phyloP scores from a whole-genome alignment of 2,329 filamentous ascomycete genomes.

The Sphaerulina vaccinii region DNA sequence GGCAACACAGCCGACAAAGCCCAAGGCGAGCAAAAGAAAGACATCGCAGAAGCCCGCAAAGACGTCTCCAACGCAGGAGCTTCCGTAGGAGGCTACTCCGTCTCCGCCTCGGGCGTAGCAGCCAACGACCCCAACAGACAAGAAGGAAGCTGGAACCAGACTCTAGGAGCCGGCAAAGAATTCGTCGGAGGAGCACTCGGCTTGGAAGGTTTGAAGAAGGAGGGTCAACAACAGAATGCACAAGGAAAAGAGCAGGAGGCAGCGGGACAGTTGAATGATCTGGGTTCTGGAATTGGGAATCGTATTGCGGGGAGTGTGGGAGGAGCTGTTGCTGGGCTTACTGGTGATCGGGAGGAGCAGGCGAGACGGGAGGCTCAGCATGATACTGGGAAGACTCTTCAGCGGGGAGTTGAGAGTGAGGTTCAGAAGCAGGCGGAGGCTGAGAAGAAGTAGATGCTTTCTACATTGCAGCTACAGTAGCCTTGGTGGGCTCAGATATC shows the following conservation, averaged over 20 bases:
- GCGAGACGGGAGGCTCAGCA: slow-evolving; percentile 66
- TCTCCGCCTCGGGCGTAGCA: slow-evolving; percentile 67
- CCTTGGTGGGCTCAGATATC: no score
- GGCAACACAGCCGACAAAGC: slow-evolving; percentile 69
- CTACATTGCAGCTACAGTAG: no score
- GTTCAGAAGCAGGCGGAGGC: slow-evolving; percentile 64
- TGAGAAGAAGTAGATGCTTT: slow-evolving; percentile 11
- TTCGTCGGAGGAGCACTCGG: slow-evolving; percentile 72
- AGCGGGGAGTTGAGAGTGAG: slow-evolving; percentile 80
- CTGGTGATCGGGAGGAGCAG: slow-evolving; percentile 53
- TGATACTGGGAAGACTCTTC: slow-evolving; percentile 77
- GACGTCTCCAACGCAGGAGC: slow-evolving; percentile 71
- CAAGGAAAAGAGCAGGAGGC: slow-evolving; percentile 80
- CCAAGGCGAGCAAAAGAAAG: slow-evolving; percentile 52
- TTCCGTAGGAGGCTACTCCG: slow-evolving; percentile 70
- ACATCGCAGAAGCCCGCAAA: slow-evolving; percentile 65
- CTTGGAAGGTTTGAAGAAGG: slow-evolving; percentile 69
- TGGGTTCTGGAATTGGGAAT: slow-evolving; percentile 60
- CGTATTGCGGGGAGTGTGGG: slow-evolving; percentile 59
- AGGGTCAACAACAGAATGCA: slow-evolving; percentile 75
- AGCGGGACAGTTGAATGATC: slow-evolving; percentile 74
- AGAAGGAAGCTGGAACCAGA: slow-evolving; percentile 81
- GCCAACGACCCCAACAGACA: slow-evolving; percentile 72
- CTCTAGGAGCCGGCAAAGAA: slow-evolving; percentile 82
- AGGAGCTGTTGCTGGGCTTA: slow-evolving; percentile 67